phyloP scores from a whole-genome alignment of 169 alveolate species.

The Cardiosporidium cionae region DNA sequence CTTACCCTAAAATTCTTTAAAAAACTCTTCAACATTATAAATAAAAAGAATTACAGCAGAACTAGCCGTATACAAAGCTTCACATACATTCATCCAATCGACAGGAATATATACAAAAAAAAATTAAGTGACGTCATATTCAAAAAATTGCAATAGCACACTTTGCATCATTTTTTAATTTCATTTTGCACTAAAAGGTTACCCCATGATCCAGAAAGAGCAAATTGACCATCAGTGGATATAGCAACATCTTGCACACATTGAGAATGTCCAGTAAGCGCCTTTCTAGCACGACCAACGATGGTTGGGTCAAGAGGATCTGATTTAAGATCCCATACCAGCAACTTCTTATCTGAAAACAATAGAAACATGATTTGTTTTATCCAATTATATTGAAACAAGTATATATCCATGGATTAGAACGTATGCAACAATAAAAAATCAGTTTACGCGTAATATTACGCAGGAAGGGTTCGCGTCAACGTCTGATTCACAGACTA shows the following conservation, averaged over 20 bases:
- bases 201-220: slow-evolving; percentile 89
- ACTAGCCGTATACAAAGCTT: neutral
- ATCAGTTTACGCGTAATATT: neutral
- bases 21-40: no score
- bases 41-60: no score
- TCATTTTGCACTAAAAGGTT: neutral
- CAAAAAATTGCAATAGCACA: neutral
- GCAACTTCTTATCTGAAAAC: slow-evolving; percentile 38
- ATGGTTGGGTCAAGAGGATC: slow-evolving; percentile 14
- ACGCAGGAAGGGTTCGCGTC: neutral
- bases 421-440: neutral
- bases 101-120: neutral
- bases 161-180: neutral
- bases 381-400: neutral
- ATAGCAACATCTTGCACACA: slow-evolving; percentile 84
- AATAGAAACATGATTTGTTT: neutral
- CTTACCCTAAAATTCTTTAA: no score
- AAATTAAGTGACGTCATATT: neutral
- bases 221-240: slow-evolving; percentile 86
- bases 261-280: slow-evolving; percentile 80
- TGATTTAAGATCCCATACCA: slow-evolving; percentile 34
- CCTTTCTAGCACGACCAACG: slow-evolving; percentile 49
- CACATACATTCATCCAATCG: neutral
- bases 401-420: neutral
- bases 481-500: neutral